Conservation (phyloP, 352 stramenopile genomes). For the Pythium guiyangense region DNA sequence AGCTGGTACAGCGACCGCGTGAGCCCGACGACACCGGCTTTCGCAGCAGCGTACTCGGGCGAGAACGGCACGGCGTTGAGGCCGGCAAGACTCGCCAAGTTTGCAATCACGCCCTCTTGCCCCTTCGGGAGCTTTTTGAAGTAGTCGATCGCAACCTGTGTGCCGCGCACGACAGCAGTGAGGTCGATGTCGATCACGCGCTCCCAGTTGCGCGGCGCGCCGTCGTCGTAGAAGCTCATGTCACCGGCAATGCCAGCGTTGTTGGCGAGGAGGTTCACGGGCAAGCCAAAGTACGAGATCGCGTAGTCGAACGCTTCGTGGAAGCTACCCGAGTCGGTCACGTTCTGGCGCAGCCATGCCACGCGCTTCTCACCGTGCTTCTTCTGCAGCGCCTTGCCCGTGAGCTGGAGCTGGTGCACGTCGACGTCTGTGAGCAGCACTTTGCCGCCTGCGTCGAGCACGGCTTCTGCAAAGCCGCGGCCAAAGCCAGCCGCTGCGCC, state of each 20-base stretch:
- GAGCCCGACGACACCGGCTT: conserved; percentile 73
- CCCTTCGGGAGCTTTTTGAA: no score
- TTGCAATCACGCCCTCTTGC: conserved; percentile 70
- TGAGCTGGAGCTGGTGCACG: conserved; percentile 45
- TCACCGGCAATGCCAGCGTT: conserved; percentile 72
- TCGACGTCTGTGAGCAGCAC: conserved; percentile 80
- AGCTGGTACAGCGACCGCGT: conserved; percentile 59
- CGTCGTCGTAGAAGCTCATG: conserved; percentile 44
- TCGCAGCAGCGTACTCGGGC: conserved; percentile 68
- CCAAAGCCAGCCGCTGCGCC: conserved; percentile 65
- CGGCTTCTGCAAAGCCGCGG: conserved; percentile 50
- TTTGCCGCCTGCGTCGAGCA: conserved; percentile 45
- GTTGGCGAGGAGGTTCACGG: conserved; percentile 75
- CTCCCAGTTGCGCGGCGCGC: conserved; percentile 42
- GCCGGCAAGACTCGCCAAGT: conserved; percentile 64
- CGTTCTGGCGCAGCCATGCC: conserved; percentile 64
- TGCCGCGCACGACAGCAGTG: no score
- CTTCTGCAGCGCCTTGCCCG: conserved; percentile 49
- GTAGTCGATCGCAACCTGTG: no score
- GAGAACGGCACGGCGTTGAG: conserved; percentile 45
- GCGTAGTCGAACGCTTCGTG: conserved; percentile 52
- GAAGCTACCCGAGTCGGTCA: conserved; percentile 65
- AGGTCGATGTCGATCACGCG: conserved; percentile 67
- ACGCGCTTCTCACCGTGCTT: conserved; percentile 50
- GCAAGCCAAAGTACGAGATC: conserved; percentile 46